phyloP scores from a whole-genome alignment of 2,329 filamentous ascomycete genomes.

The Pezicula neosporulosa region DNA sequence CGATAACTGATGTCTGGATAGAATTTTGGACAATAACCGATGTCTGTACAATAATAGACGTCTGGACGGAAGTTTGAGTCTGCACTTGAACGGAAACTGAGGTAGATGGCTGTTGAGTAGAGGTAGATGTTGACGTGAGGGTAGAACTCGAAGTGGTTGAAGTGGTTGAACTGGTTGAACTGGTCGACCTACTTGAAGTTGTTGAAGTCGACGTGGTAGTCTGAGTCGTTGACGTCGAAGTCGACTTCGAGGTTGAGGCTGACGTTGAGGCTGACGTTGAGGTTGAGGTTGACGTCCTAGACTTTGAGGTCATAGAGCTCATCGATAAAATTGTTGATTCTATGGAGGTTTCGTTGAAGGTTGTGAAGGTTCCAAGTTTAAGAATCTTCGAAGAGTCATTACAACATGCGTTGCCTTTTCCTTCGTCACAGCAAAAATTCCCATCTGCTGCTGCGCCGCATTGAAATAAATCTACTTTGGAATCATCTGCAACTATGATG shows the following conservation, averaged over 20 bases:
- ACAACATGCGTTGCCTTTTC: constrained; percentile 10
- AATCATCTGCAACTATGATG: constrained; percentile 4
- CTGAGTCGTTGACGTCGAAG: neutral
- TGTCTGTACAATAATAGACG: neutral
- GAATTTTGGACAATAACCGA: neutral
- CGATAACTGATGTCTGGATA: neutral
- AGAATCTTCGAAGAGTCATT: constrained; percentile 6
- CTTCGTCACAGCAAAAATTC: constrained; percentile 15
- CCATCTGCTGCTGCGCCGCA: constrained; percentile 10
- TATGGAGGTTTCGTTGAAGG: constrained; percentile 4
- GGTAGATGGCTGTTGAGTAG: neutral
- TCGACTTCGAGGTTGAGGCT: neutral
- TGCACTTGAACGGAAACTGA: neutral
- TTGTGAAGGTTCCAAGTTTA: constrained; percentile 4
- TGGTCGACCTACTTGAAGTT: too few species aligned
- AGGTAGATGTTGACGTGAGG: neutral
- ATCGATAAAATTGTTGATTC: neutral
- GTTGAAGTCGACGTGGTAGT: neutral
- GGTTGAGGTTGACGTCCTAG: neutral
- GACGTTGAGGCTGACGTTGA: neutral
- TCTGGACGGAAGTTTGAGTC: neutral
- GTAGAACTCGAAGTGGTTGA: neutral
- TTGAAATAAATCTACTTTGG: constrained; percentile 6
- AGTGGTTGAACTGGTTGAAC: neutral
- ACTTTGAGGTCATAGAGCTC: neutral